Evolutionary conservation across 2,329 filamentous ascomycete species (phyloP).

Genomic region (Penicillium sp.): DNA sequence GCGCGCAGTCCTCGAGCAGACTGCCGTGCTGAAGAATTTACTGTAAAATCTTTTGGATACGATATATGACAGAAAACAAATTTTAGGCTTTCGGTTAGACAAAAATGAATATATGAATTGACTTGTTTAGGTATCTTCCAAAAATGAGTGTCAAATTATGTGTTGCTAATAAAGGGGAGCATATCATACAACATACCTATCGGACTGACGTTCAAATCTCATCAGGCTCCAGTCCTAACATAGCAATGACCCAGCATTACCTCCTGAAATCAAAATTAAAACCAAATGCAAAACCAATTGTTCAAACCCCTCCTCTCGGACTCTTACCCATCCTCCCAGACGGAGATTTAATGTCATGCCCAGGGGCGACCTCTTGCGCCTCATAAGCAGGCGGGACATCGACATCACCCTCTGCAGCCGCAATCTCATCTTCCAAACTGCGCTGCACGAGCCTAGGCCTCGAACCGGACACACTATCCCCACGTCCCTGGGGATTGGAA

Average conservation of each 20-base stretch:
- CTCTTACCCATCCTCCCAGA: constrained; percentile 8
- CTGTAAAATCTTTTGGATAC: constrained; percentile 34
- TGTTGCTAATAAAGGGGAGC: neutral
- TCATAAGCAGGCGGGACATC: constrained; percentile 18
- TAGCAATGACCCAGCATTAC: neutral
- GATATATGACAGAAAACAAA: constrained; percentile 11
- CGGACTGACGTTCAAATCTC: neutral
- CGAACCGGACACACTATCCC: neutral
- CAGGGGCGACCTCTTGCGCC: neutral
- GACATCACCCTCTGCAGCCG: neutral
- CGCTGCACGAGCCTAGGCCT: neutral
- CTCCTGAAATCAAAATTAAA: neutral
- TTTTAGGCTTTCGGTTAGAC: constrained; percentile 20
- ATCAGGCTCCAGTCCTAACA: neutral
- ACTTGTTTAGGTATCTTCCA: neutral
- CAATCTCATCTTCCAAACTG: neutral
- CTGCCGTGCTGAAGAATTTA: constrained; percentile 58
- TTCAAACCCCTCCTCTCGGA: neutral
- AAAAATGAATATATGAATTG: constrained; percentile 18
- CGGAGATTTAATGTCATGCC: constrained; percentile 13
- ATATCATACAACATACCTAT: neutral
- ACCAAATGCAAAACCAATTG: neutral
- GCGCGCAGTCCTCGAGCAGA: constrained; percentile 65
- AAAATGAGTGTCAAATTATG: neutral
- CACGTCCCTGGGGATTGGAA: neutral